A percentile compares a stretch with the other conserved stretches of the same genome.
These are phyloP conservation scores for Hyphopichia khmerensis DNA, from an alignment of 1,139 yeast genomes.

Conservation along the genomic window DNA sequence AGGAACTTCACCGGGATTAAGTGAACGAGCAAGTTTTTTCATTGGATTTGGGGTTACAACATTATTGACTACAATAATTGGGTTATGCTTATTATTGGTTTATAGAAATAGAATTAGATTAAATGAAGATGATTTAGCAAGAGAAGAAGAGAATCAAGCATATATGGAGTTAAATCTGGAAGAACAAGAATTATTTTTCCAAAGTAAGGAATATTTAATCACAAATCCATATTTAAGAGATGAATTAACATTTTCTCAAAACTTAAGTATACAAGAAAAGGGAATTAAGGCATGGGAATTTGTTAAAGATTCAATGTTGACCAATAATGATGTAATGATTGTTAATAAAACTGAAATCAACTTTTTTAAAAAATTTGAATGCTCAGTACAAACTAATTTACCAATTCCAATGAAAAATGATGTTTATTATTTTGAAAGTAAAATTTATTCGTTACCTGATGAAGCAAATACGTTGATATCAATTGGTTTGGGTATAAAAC, in stretches of 20 bases:
- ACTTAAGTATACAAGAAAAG: slow-evolving; percentile 76
- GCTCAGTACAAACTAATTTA: slow-evolving; percentile 79
- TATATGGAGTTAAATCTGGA: slow-evolving; percentile 64
- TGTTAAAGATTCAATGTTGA: slow-evolving; percentile 63
- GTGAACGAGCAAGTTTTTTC: not conserved
- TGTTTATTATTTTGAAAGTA: slow-evolving; percentile 88
- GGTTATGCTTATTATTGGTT: not conserved
- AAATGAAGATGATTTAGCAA: slow-evolving; percentile 53
- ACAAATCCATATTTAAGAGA: slow-evolving; percentile 55
- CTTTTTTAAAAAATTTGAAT: slow-evolving; percentile 67
- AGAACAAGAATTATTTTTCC: slow-evolving; percentile 78
- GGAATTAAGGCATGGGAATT: slow-evolving; percentile 95
- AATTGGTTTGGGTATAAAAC: slow-evolving; percentile 48
- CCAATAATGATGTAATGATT: slow-evolving; percentile 59
- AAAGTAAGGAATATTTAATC: slow-evolving; percentile 58
- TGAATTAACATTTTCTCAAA: slow-evolving; percentile 47
- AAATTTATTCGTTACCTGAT: slow-evolving; percentile 55
- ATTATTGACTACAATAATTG: not conserved
- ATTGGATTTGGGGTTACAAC: not conserved
- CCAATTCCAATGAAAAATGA: slow-evolving; percentile 87
- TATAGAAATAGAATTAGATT: not conserved
- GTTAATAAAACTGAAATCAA: slow-evolving; percentile 75
- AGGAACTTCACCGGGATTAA: not conserved
- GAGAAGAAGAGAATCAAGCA: slow-evolving; percentile 62
- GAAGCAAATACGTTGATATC: slow-evolving; percentile 47